phyloP scores from a whole-genome alignment of 768 basidiomycete species.

The Tylopilus sp. region DNA sequence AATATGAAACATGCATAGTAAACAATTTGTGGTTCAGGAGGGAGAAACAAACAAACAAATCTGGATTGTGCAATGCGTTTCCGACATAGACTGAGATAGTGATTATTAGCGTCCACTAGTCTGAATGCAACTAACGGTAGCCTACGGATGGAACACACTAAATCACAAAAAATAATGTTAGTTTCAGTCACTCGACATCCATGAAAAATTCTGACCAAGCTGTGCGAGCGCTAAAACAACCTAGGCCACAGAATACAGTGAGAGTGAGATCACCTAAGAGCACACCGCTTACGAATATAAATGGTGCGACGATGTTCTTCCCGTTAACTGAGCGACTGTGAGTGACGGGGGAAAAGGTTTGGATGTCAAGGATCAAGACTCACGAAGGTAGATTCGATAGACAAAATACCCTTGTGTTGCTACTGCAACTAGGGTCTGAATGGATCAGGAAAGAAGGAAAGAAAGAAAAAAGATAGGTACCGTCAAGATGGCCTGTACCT shows the following conservation, averaged over 20 bases:
- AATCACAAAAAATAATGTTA: not conserved
- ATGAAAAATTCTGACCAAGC: not conserved
- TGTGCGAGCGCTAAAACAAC: not conserved
- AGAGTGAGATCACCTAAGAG: not conserved
- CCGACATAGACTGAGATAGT: not conserved
- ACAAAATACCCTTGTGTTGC: not conserved
- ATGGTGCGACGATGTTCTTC: not conserved
- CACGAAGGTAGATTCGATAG: not conserved
- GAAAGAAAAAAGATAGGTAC: not conserved
- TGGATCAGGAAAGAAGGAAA: not conserved
- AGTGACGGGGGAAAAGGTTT: not conserved
- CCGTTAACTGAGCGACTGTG: not conserved
- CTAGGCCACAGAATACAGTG: not conserved
- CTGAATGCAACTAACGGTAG: not conserved
- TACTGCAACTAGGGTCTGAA: not conserved
- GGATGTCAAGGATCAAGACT: not conserved
- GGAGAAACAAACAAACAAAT: slow-evolving; percentile 3
- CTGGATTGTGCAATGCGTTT: not conserved
- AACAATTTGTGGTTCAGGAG: not conserved
- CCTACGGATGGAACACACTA: not conserved
- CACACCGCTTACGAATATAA: not conserved
- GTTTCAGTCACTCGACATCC: too few species aligned
- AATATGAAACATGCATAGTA: not conserved
- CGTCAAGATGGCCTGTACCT: not conserved
- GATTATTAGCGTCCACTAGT: not conserved